These are phyloP conservation scores for Neofusicoccum cordaticola DNA, from an alignment of 2,329 filamentous ascomycete species.

Conservation along the genomic window DNA sequence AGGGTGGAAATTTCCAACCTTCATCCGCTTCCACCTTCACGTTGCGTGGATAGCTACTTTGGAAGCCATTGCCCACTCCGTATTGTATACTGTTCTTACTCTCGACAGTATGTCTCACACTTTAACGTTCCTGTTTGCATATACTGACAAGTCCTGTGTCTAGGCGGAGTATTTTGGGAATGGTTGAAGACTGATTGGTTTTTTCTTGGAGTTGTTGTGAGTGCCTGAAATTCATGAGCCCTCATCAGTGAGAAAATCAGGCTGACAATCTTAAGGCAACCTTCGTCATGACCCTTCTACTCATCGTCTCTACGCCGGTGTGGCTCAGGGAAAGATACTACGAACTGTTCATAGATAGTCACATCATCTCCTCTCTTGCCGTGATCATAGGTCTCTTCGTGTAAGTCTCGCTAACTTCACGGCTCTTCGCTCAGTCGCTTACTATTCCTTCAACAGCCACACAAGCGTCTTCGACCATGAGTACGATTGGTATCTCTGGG, in stretches of 20 bases:
- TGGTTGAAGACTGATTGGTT: constrained; percentile 6
- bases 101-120: neutral
- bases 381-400: constrained; percentile 53
- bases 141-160: neutral
- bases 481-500: constrained; percentile 52
- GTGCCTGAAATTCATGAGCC: neutral
- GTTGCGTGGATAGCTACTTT: constrained; percentile 61
- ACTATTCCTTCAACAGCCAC: constrained; percentile 39
- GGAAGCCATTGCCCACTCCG: constrained; percentile 61
- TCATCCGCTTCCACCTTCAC: constrained; percentile 67
- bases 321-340: constrained; percentile 54
- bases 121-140: neutral
- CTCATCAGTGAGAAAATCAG: neutral
- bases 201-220: neutral
- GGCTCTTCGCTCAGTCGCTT: constrained; percentile 4
- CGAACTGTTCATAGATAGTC: constrained; percentile 40
- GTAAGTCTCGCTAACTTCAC: constrained; percentile 36
- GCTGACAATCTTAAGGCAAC: constrained; percentile 24
- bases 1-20: constrained; percentile 66
- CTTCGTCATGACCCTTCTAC: constrained; percentile 43
- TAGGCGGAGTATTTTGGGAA: neutral
- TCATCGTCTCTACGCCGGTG: constrained; percentile 49
- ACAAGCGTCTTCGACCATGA: constrained; percentile 42
- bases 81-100: constrained; percentile 54
- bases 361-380: constrained; percentile 43